Base-by-base conservation (phyloP, 805 yeast species). In the Sungouiozyma intestinalis region DNA sequence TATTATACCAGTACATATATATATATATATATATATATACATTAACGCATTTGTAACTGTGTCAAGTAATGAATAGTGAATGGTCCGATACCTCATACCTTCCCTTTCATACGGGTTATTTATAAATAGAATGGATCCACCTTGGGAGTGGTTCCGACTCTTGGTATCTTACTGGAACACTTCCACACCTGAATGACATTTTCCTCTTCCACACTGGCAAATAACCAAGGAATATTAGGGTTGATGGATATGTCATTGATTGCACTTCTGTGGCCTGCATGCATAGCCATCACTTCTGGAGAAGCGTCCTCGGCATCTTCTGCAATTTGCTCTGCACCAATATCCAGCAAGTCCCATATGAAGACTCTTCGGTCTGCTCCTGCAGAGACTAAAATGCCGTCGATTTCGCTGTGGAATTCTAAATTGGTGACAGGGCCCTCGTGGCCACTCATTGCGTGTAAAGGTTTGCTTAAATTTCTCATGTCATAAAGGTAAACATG, bases 231-330 rank as follows among this genome's bases (percentile, higher is more conserved):
- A 44, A 77, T 70, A 33, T 57, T 55, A 4, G 79, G 77, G 54
- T 79, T 81, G 70, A 85, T 79, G 29, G 78, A 72, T 49, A 84
- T 68, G 57, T 84, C 94, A 35, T 79, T 77, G 15, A 84, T 79
- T 4, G 81, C 70, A 15, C 85, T 81, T 16, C 87, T 79, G 56
- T 86, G 95, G 16, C 95, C 95, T 33, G 94, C 94, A 57, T 86
- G 95, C 80, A 86, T 82, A 87, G 85, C 82, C 52, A 85, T 67
- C 31, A 86, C 63, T 59, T 86, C 96, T 3, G 95, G 90, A 20
- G 82, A 82, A 33, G 94, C 96, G 54, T 86, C 96, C 49, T 83
- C 94, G 24, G 86, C 83, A 56, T 86, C 95, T 50, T 85, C 95
- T 50, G 78, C 87, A 13, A 71, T 72, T 59, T 85, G 94, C 55